Percentiles rank a stretch among this genome's conserved stretches.
These are phyloP conservation scores for Candida michaelii DNA, from an alignment of 805 yeast genomes.

Conservation along the genomic window DNA sequence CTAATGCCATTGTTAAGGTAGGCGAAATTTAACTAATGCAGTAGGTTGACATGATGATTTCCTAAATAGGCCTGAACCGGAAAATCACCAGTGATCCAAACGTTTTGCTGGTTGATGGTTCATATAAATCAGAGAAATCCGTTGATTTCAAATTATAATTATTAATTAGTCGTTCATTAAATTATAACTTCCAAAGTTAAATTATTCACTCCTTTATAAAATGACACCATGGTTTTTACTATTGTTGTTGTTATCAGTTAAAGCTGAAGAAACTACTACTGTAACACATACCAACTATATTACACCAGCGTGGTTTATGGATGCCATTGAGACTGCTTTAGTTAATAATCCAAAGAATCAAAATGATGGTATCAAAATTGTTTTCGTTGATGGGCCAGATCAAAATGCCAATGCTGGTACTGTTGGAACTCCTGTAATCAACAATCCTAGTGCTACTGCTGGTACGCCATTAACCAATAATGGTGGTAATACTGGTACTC, in stretches of 20 bases:
- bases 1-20: conserved; percentile 1
- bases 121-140: conserved; percentile 1
- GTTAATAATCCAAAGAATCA: conserved; percentile 18
- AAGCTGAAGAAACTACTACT: conserved; percentile 18
- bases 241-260: conserved; percentile 3
- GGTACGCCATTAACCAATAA: conserved; percentile 1
- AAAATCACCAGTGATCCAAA: neutral
- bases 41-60: neutral
- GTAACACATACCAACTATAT: conserved; percentile 27
- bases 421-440: neutral
- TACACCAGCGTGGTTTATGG: conserved; percentile 23
- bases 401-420: neutral
- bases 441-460: neutral
- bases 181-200: neutral
- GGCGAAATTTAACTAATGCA: neutral
- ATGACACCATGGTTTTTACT: conserved; percentile 5
- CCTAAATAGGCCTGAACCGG: neutral
- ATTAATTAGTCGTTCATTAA: conserved; percentile 2
- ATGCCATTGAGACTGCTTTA: conserved; percentile 19
- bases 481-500: neutral
- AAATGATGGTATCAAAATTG: conserved; percentile 30
- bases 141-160: neutral
- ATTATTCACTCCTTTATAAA: neutral
- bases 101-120: conserved; percentile 2
- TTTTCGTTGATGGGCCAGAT: conserved; percentile 24